phyloP scores from a whole-genome alignment of 2,329 filamentous ascomycete genomes.

The Penicillium hesseltinei region DNA sequence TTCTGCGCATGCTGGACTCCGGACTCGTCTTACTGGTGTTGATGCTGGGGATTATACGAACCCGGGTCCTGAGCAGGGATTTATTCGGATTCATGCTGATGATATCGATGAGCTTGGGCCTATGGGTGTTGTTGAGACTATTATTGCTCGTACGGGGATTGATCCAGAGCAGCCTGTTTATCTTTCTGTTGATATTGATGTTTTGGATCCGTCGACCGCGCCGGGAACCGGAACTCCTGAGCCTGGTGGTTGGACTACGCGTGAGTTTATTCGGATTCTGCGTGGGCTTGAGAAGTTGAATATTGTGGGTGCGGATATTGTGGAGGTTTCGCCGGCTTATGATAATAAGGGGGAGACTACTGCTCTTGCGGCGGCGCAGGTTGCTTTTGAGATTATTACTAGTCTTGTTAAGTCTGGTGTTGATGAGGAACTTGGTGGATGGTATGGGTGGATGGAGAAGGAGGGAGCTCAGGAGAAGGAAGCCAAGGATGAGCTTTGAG shows the following conservation, averaged over 20 bases:
- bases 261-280: conserved; percentile 81
- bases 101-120: conserved; percentile 83
- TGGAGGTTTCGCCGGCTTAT: conserved; percentile 84
- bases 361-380: conserved; percentile 76
- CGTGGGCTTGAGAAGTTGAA: conserved; percentile 79
- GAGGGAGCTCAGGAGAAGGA: conserved; percentile 7
- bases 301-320: conserved; percentile 83
- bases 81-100: conserved; percentile 75
- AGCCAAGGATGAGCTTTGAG: conserved; percentile 31
- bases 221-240: conserved; percentile 87
- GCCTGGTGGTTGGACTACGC: conserved; percentile 85
- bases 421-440: conserved; percentile 40
- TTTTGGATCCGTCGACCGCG: conserved; percentile 67
- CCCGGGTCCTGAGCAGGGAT: conserved; percentile 70
- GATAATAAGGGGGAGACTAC: conserved; percentile 78
- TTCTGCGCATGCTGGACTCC: conserved; percentile 78
- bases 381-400: conserved; percentile 82
- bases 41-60: conserved; percentile 68
- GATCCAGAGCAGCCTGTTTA: conserved; percentile 72
- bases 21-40: conserved; percentile 68
- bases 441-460: conserved; percentile 38
- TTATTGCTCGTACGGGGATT: conserved; percentile 67
- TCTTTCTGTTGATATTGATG: conserved; percentile 76
- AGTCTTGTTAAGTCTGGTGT: conserved; percentile 49
- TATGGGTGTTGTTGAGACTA: conserved; percentile 65